Base-by-base conservation (phyloP, 176 grass and related monocot genomes). In the Typha latifolia region DNA sequence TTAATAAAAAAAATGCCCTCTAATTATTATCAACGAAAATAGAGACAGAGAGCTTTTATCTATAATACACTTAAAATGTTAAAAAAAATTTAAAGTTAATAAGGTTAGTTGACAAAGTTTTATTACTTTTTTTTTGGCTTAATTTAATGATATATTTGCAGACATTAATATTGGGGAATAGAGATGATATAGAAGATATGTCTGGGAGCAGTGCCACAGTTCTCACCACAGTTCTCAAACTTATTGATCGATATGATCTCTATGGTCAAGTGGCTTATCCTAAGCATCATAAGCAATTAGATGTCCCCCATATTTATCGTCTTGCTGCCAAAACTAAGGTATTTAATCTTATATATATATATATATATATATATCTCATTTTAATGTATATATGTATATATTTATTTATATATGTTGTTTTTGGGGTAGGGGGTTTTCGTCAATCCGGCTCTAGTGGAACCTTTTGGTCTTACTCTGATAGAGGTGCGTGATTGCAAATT, bases 131-230 rank as follows among this genome's bases (percentile, higher is more conserved):
- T n/a, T n/a, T n/a, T n/a, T n/a, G n/a, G n/a, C n/a, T n/a, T n/a
- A n/a, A n/a, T n/a, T n/a, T n/a, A n/a, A n/a, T n/a, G n/a, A n/a
- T n/a, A n/a, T n/a, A n/a, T n/a, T 9, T 49, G 77, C 72, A 96
- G 93, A 97, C 88, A 12, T 61, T 97, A 68, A 97, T 97, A 61
- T 69, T 97, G 21, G 93, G 93, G 20, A 97, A 92, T 75, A 82
- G 93, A 64, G 88, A 97, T 12, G 93, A 97, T 65, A 97, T 97
- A 76, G 93, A 97, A 47, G 93, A 86, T 14, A 86, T 97, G 93
- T 67, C 83, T 18, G 93, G 88, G 61, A 80, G 82, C 63, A 72
- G 74, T 15, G 78, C 62, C 6, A 66, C 78, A 0, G 85, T 97
- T 62, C 71, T 97, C 3, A 92, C 93, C 5, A 64, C 70, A 9